Conservation (phyloP, 2,329 filamentous ascomycete species). For the Fonsecaea erecta region DNA sequence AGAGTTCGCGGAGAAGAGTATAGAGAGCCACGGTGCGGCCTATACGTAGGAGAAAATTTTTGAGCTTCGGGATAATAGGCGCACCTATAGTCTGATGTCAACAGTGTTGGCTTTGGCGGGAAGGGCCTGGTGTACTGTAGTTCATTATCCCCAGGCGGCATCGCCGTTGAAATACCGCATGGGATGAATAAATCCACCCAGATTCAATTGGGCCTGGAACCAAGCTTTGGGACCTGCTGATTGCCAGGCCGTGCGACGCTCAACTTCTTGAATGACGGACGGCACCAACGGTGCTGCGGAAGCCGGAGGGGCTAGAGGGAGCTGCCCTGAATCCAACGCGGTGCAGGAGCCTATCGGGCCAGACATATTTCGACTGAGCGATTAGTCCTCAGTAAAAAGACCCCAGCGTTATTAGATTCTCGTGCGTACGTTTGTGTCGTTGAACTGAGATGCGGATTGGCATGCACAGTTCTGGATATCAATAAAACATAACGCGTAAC, state of each 20-base stretch:
- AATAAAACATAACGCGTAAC: not conserved
- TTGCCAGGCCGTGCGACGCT: not conserved
- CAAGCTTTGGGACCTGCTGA: not conserved
- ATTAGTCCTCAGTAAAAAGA: no score
- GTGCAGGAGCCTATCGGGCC: no score
- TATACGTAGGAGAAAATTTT: not conserved
- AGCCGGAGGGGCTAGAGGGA: not conserved
- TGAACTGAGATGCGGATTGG: not conserved
- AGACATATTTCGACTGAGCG: no score
- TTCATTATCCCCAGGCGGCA: not conserved
- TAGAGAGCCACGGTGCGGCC: not conserved
- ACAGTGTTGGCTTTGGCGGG: not conserved
- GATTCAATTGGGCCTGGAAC: not conserved
- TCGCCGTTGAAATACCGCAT: no score
- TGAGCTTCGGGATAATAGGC: not conserved
- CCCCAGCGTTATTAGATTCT: no score
- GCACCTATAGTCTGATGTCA: not conserved
- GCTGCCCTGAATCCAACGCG: no score
- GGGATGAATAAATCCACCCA: no score
- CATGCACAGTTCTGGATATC: not conserved
- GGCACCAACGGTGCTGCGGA: no score
- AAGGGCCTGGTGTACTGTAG: not conserved
- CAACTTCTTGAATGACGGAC: not conserved
- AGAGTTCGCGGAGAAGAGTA: not conserved
- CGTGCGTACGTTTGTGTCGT: no score